These are phyloP conservation scores for Yamadazyma epiphylla DNA, from an alignment of 1,139 yeast genomes.

Conservation along the genomic window DNA sequence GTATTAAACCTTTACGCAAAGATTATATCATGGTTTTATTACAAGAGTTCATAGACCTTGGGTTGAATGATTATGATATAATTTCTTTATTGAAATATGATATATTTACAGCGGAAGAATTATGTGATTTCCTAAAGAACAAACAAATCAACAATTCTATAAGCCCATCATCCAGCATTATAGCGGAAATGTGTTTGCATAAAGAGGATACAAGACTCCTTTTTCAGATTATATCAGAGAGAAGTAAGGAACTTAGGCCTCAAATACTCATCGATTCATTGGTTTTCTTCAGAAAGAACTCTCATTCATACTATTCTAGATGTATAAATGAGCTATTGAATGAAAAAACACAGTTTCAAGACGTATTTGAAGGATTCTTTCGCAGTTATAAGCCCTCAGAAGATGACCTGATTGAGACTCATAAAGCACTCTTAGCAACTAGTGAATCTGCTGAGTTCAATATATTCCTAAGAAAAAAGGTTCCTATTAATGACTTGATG, in stretches of 20 bases:
- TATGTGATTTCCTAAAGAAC: constrained; percentile 1
- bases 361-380: constrained; percentile 2
- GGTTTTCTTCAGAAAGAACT: neutral
- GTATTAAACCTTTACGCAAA: neutral
- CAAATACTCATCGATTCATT: too few relatives aligned
- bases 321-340: neutral
- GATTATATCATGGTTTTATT: neutral
- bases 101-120: too few relatives aligned
- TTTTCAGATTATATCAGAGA: too few relatives aligned
- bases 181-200: neutral
- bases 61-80: constrained; percentile 8
- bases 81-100: neutral
- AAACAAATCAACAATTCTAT: neutral
- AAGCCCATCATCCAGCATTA: neutral
- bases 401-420: constrained; percentile 2
- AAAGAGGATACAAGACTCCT: neutral
- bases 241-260: too few relatives aligned
- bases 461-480: constrained; percentile 2
- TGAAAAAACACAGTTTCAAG: neutral
- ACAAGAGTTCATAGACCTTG: neutral
- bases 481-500: constrained; percentile 2
- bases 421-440: constrained; percentile 4
- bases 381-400: neutral
- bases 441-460: constrained; percentile 2
- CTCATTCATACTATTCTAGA: neutral